Evolutionary conservation across 352 stramenopile genomes (phyloP).

Genomic region (Peronospora farinosa): DNA sequence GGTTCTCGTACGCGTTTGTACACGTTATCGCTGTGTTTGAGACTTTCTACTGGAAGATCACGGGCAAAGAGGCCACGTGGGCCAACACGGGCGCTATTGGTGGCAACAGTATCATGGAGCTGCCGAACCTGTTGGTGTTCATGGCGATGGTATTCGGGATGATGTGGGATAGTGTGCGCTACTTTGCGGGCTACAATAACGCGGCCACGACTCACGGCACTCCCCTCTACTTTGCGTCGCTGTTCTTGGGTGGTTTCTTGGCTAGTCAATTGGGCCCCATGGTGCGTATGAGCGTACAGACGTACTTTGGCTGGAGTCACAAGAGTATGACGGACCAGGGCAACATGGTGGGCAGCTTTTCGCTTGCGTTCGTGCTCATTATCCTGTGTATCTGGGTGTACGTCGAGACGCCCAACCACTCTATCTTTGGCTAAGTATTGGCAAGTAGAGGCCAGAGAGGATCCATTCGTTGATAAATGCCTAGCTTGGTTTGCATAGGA

Average conservation of each 20-base stretch:
- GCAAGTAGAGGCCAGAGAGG: conserved; percentile 10
- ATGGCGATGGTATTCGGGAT: conserved; percentile 56
- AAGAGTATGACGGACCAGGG: conserved; percentile 63
- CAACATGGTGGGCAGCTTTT: conserved; percentile 71
- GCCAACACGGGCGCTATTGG: conserved; percentile 56
- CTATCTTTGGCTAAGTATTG: conserved; percentile 31
- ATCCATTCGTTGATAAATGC: background rate
- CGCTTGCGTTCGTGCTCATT: conserved; percentile 56
- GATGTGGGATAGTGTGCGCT: conserved; percentile 55
- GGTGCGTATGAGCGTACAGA: conserved; percentile 61
- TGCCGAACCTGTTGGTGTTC: conserved; percentile 66
- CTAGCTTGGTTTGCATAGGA: too few relatives aligned
- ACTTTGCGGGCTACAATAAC: conserved; percentile 69
- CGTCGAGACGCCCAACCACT: conserved; percentile 58
- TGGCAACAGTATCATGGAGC: conserved; percentile 62
- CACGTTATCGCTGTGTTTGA: conserved; percentile 69
- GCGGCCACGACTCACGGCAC: conserved; percentile 55
- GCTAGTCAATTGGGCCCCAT: conserved; percentile 53
- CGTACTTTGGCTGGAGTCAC: conserved; percentile 68
- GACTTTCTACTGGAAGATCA: conserved; percentile 72
- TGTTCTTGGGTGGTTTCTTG: conserved; percentile 58
- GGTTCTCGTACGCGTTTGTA: conserved; percentile 75
- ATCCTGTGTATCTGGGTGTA: conserved; percentile 75
- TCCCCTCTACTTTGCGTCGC: conserved; percentile 52
- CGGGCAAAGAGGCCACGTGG: conserved; percentile 62